Evolutionary conservation across 306 rosid genomes (phyloP), one percentile per base, ranked within the genome.

Genomic region (Fragaria vesca): DNA sequence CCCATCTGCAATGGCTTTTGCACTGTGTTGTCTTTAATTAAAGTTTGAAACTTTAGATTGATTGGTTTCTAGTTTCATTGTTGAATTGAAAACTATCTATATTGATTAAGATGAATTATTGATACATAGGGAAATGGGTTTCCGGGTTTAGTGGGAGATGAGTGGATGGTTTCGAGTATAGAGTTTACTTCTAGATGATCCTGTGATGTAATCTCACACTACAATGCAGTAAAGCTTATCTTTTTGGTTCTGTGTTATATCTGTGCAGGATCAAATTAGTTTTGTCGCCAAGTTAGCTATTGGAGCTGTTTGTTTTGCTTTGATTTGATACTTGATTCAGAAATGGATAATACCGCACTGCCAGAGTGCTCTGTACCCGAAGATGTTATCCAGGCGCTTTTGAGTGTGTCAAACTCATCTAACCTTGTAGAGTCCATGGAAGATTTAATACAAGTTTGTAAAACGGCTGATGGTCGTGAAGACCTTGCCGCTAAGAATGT

Each of bases 401-500:
- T 83, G 2, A 57, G 34, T 17, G 87, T 79, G 51, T 85, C 94
- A 18, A 79, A 85, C 71, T 86, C 86, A 26, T 47, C 67, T 26
- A 48, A 80, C 51, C 71, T 89, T 51, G 66, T 81, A 69, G 38
- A 65, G 13, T 84, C 96, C 21, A 60, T 93, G 20, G 81, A 88
- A 62, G 36, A 46, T 66, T 90, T 93, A 36, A 69, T 75, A 51
- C 85, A 83, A 36, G 76, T 17, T 73, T 85, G 94, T 36, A 88
- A 85, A 84, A 81, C 88, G 11, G 72, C 63, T 36, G 72, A 60
- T 74, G 93, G 90, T 4, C 93, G 90, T 21, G 55, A 79, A 0
- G 74, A 84, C 7, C 91, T 89, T 8, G 87, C 94, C 51, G 74
- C 84, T 61, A 83, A 78, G 65, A 63, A 79, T 16, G 74, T 89